Evolutionary conservation across 2,329 filamentous ascomycete genomes (phyloP), one percentile per base, ranked within the genome.

Genomic region (Coleophoma cylindrospora): DNA sequence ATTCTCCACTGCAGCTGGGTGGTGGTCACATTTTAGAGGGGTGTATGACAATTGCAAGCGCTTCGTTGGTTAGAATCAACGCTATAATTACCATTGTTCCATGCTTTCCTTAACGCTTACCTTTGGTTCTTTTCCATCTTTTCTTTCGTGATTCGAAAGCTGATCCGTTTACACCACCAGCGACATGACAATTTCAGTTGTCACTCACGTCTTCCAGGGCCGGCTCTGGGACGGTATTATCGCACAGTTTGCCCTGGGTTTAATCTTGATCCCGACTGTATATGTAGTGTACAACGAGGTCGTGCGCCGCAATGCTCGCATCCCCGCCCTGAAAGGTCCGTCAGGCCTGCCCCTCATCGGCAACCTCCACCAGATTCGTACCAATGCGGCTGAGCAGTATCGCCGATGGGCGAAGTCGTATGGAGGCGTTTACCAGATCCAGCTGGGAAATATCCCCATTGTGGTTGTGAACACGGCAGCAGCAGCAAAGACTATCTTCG

Each of bases 311-410:
- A 50, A 52, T 34, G 57, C 53, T 19, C 47, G 56, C 36, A 69
- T 80, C 19, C 63, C 66, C 3, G 69, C 70, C 3, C 65, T 81
- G 34, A 65, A 66, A 7, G 78, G 78, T 0, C 78, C 78, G 0
- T 55, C 61, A 0, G 77, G 78, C 0, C 56, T 79, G 11, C 78
- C 77, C 0, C 49, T 82, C 37, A 74, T 82, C 40, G 79, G 78
- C 11, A 81, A 81, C 47, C 60, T 82, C 12, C 72, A 69, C 52
- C 74, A 80, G 36, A 80, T 81, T 32, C 71, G 75, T 4, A 66
- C 69, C 46, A 77, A 81, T 52, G 78, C 79, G 0, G 75, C 79
- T 0, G 76, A 80, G 50, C 74, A 79, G 59, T 82, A 81, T 58
- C 73, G 76, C 2, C 55, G 72, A 27, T 82, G 78, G 78, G 70